These are phyloP conservation scores for Alternaria sp. DNA, from an alignment of 2,329 filamentous ascomycete genomes.

Conservation along the genomic window DNA sequence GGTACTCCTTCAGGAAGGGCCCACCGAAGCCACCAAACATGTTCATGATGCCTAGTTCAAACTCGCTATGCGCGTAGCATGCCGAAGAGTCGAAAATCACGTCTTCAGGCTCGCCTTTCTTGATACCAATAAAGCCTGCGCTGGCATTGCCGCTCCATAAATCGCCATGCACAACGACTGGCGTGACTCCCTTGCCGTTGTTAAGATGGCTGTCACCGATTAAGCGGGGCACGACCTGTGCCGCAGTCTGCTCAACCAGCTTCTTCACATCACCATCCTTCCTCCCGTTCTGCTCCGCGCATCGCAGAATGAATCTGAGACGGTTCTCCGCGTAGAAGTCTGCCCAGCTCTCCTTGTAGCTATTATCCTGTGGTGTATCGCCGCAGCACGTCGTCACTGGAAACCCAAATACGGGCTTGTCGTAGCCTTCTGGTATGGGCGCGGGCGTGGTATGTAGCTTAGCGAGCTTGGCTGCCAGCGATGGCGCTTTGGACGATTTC, in stretches of 20 bases:
- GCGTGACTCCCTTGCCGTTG: conserved; percentile 67
- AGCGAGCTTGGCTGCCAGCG: conserved; percentile 78
- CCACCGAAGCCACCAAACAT: conserved; percentile 92
- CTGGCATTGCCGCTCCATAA: conserved; percentile 91
- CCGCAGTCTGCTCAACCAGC: conserved; percentile 71
- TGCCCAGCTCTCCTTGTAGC: conserved; percentile 76
- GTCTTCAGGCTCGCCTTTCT: conserved; percentile 72
- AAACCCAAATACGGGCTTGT: conserved; percentile 78
- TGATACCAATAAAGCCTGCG: conserved; percentile 65
- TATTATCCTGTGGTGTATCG: conserved; percentile 81
- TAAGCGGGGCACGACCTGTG: conserved; percentile 76
- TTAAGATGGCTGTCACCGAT: conserved; percentile 73
- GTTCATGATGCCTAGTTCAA: conserved; percentile 90
- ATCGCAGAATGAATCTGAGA: conserved; percentile 69
- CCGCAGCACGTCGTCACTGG: conserved; percentile 87
- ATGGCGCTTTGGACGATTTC: conserved; percentile 47
- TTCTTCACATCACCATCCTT: conserved; percentile 67
- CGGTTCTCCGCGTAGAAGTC: conserved; percentile 85
- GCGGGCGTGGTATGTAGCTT: conserved; percentile 79
- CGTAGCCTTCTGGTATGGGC: conserved; percentile 67
- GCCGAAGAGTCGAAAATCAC: conserved; percentile 84
- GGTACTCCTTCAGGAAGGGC: conserved; percentile 79
- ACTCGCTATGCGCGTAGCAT: conserved; percentile 88
- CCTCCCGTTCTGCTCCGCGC: conserved; percentile 69
- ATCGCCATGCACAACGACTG: conserved; percentile 88